Conservation (phyloP, 805 yeast species). For the Diddensiella transvaalensis region DNA sequence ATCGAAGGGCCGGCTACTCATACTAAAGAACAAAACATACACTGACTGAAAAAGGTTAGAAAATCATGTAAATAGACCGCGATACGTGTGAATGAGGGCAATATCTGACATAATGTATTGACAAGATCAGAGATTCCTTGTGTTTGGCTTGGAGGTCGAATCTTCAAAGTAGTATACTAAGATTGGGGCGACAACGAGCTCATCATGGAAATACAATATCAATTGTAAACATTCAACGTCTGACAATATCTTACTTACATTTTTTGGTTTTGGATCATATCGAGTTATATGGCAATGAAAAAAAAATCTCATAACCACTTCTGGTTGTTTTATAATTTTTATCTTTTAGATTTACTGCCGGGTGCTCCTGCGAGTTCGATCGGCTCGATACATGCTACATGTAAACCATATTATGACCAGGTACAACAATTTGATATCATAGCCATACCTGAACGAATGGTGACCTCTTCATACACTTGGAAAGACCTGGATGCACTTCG, state of each 20-base stretch:
- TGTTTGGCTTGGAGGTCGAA: constrained; percentile 64
- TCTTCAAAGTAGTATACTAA: constrained; percentile 60
- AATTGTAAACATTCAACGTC: not conserved
- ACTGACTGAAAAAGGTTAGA: no score
- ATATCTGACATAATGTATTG: no score
- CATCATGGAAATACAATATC: constrained; percentile 47
- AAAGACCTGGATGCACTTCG: constrained; percentile 22
- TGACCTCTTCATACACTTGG: constrained; percentile 17
- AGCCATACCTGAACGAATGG: no score
- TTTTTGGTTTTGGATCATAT: not conserved
- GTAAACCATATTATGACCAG: no score
- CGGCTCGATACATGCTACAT: not conserved
- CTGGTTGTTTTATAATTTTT: no score
- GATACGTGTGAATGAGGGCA: no score
- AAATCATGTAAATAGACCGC: no score
- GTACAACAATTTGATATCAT: no score
- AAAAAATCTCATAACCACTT: no score
- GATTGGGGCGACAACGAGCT: constrained; percentile 73
- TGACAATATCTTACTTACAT: not conserved
- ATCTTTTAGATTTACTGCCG: not conserved
- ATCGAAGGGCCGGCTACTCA: no score
- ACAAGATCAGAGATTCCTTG: constrained; percentile 55
- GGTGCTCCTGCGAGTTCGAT: not conserved
- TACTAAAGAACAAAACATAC: no score
- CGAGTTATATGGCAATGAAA: not conserved